Evolutionary conservation across 108 stramenopile species (phyloP).

Genomic region (Pseudonitzschia pungens): DNA sequence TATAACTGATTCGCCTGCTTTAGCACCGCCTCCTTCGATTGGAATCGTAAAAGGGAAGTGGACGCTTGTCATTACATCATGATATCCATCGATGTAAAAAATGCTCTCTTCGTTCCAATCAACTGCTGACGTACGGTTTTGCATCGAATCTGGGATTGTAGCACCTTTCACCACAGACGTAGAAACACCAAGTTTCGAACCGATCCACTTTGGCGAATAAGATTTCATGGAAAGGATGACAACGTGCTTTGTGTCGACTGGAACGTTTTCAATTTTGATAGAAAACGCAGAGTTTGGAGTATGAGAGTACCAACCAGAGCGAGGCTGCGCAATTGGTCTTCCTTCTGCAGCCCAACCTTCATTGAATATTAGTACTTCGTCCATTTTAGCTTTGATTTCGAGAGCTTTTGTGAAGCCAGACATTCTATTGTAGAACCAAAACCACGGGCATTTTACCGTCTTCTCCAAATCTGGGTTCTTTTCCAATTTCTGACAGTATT

Average conservation of each 20-base stretch:
- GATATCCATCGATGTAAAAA: constrained; percentile 33
- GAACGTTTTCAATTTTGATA: background rate
- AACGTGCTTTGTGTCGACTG: background rate
- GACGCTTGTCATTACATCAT: constrained; percentile 34
- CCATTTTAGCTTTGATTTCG: background rate
- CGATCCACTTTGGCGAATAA: background rate
- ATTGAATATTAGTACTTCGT: background rate
- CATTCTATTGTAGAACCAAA: background rate
- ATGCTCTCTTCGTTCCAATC: background rate
- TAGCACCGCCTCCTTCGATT: constrained; percentile 30
- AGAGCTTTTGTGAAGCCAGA: background rate
- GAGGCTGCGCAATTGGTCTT: background rate
- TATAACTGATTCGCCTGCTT: constrained; percentile 30
- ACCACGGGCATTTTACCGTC: background rate
- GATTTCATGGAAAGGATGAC: constrained; percentile 4
- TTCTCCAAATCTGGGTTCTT: background rate
- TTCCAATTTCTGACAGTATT: background rate
- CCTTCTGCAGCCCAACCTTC: constrained; percentile 3
- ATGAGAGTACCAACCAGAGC: constrained; percentile 1
- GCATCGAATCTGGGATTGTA: background rate
- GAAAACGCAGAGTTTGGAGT: background rate
- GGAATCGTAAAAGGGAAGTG: constrained; percentile 34
- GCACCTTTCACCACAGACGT: background rate
- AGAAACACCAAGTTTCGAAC: constrained; percentile 4
- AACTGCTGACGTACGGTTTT: background rate